A percentile compares a stretch with the other conserved stretches of the same genome.
These are phyloP conservation scores for Pinus albicaulis DNA, from an alignment of 75 land plant species.

Conservation along the genomic window DNA sequence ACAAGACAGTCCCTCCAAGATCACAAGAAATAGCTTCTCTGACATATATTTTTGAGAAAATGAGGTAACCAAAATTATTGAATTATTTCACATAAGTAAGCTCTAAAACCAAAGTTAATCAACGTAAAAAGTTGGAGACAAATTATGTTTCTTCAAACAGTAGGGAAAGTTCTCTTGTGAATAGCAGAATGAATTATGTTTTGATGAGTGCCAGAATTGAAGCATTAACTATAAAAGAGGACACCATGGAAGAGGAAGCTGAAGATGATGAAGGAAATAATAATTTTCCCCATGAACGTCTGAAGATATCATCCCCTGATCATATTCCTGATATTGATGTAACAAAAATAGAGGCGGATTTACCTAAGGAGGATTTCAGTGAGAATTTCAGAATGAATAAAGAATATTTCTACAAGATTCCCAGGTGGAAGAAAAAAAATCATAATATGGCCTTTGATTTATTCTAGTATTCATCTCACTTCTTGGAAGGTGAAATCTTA, in stretches of 20 bases:
- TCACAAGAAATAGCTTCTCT: slow-evolving; percentile 63
- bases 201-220: no score
- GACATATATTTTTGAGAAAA: slow-evolving; percentile 47
- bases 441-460: slow-evolving; percentile 58
- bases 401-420: slow-evolving; percentile 53
- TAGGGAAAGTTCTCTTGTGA: slow-evolving; percentile 10
- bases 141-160: no score
- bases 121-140: no score
- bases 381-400: slow-evolving; percentile 76
- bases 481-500: no score
- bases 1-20: slow-evolving; percentile 25
- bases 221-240: slow-evolving; percentile 54
- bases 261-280: no score
- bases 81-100: no score
- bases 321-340: no score
- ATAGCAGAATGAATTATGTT: slow-evolving; percentile 26
- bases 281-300: slow-evolving; percentile 68
- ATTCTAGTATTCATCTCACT: slow-evolving; percentile 23
- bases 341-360: no score
- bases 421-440: slow-evolving; percentile 86
- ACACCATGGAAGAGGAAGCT: slow-evolving; percentile 59
- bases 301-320: slow-evolving; percentile 47
- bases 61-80: slow-evolving; percentile 21
- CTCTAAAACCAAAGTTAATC: no score
- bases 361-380: no score